Base-by-base conservation (phyloP, 441 rosid species). In the Capsella rubella region DNA sequence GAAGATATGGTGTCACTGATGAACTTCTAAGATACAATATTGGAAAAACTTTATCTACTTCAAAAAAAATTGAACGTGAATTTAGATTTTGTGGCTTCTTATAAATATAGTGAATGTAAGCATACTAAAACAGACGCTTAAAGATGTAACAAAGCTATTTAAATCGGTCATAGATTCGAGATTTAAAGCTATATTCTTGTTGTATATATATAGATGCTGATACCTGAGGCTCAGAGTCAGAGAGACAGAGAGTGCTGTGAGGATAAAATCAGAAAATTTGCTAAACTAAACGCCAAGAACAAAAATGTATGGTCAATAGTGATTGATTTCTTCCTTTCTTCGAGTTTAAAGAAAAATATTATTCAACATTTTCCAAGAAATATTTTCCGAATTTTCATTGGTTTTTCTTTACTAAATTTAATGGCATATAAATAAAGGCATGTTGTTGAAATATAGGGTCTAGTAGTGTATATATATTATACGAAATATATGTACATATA, bases 251-350 rank as follows among this genome's bases (percentile, higher is more conserved):
- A 77, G 72, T 58, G 9, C 3, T 21, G 16, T 31, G 64, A 71
- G 45, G 54, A 49, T 31, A 70, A 53, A 64, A 31, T 58, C 63
- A 77, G 45, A 18, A 43, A 71, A 65, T 16, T 50, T 64, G 62
- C 63, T 40, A 34, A 67, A 61, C 56, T 63, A 77, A 57, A 71
- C 2, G 76, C 57, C 69, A 71, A 70, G 62, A 70, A 71, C 59
- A 29, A 11, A 71, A 64, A 8, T 50, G 8, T 57, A 50, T 50
- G 76, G 79, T 54, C 70, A 62, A 42, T 6, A 64, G 28, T 77
- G 16, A 11, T 58, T 28, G 21, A 57, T 49, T 32, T 32, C 25
- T 32, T 32, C 8, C 8, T 32, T 32, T 51, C 14, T 51, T 69
- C 31, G 37, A 67, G 2, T n/a, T 34, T 54, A 13, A 27, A 43